A percentile compares a stretch with the other conserved stretches of the same genome.
Evolutionary conservation across 169 alveolate species (phyloP).

Genomic region (Cryptosporidium bovis): DNA sequence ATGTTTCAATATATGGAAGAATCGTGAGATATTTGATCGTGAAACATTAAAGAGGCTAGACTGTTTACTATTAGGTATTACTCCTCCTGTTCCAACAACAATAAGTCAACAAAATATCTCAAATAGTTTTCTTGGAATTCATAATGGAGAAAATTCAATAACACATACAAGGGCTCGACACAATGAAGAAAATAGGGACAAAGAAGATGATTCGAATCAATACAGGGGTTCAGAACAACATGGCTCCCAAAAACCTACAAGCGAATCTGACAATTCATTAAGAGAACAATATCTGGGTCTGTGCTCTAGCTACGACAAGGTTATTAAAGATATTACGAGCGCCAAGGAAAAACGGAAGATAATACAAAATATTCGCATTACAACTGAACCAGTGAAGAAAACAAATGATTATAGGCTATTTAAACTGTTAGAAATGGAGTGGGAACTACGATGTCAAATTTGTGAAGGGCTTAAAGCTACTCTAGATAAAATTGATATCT

Average conservation of each 20-base stretch:
- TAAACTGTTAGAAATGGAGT: constrained; percentile 64
- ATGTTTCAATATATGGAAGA: constrained; percentile 68
- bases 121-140: background rate
- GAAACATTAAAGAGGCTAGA: constrained; percentile 46
- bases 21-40: constrained; percentile 56
- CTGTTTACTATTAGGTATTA: constrained; percentile 48
- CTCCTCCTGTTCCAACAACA: constrained; percentile 58
- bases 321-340: constrained; percentile 34
- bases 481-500: constrained; percentile 17
- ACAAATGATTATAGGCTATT: constrained; percentile 17
- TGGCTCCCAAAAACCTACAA: background rate
- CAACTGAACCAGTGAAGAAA: constrained; percentile 1
- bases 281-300: constrained; percentile 8
- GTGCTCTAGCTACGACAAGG: constrained; percentile 2
- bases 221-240: background rate
- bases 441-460: constrained; percentile 59
- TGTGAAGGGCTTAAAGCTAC: constrained; percentile 38
- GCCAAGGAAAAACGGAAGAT: constrained; percentile 52
- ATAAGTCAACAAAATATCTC: background rate
- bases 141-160: background rate
- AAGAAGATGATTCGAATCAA: background rate
- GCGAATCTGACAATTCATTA: background rate
- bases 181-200: background rate
- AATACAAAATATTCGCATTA: constrained; percentile 25
- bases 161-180: background rate